Base-by-base conservation (phyloP, 169 alveolate genomes). In the Eimeria brunetti region DNA sequence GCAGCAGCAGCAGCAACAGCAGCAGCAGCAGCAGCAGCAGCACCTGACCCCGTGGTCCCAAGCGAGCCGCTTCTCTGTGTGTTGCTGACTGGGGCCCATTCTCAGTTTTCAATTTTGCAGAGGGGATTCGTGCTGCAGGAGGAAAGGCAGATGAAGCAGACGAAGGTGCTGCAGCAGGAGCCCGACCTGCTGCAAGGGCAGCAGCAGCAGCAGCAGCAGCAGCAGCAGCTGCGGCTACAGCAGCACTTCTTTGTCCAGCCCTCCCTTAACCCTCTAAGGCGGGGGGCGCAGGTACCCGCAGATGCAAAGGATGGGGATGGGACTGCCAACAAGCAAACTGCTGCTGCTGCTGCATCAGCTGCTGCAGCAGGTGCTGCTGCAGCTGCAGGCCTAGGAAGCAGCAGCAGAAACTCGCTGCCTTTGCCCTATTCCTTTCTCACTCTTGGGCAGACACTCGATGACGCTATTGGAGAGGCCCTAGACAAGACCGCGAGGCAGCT, bases 1-100 rank as follows among this genome's bases (percentile, higher is more conserved):
- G 78, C 14, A 18, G 8, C 78, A n/a, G 78, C 41, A 67, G 78
- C 78, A 18, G 78, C 64, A 56, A 3, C 78, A 20, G 78, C 78
- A 67, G 85, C 85, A 20, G 85, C 51, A 33, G 60, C 60, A 12
- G 85, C 60, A 36, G 44, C 78, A 22, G 85, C 85, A 33, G 51
- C 85, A 36, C 5, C 60, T 36, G 51, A 33, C 5, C 33, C 9
- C 8, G 85, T 75, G 56, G 18, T 20, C 22, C 85, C 85, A 3
- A 41, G 1, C 36, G 85, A 75, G 51, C 85, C 85, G 38, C 12
- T 75, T 56, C 86, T 91, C 78, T 27, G 60, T 18, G 75, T 80
- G 71, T 83, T 91, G 83, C 91, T 91, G 24, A 78, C 95, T 0
- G 95, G 95, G 53, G 95, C 91, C 56, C 91, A 91, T 75, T 78